A percentile compares a stretch with the other conserved stretches of the same genome.
Evolutionary conservation across 2,329 filamentous ascomycete species (phyloP).

Genomic region (Colletotrichum orchidophilum): DNA sequence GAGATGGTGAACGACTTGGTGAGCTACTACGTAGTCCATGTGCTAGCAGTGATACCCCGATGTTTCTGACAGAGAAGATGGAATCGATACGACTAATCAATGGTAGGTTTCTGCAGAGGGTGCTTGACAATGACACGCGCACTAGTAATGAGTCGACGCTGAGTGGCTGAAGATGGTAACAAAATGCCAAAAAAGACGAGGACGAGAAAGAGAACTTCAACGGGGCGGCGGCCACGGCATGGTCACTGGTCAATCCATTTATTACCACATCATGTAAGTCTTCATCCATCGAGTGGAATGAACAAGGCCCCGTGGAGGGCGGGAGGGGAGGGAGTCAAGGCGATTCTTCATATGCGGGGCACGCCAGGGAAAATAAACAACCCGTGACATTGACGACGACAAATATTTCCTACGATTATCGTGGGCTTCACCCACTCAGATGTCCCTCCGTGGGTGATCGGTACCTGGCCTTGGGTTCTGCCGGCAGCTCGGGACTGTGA

Average conservation of each 20-base stretch:
- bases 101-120: neutral
- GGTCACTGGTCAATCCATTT: neutral
- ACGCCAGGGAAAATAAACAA: neutral
- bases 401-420: neutral
- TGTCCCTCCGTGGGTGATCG: neutral
- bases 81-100: neutral
- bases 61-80: neutral
- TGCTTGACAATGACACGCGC: conserved; percentile 19
- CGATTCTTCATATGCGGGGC: neutral
- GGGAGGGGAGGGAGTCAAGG: neutral
- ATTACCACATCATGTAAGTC: neutral
- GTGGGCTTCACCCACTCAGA: neutral
- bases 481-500: conserved; percentile 2
- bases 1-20: neutral
- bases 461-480: conserved; percentile 1
- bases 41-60: neutral
- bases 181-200: neutral
- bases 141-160: conserved; percentile 28
- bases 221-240: neutral
- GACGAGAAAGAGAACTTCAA: conserved; percentile 13
- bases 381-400: neutral
- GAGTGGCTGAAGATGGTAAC: conserved; percentile 15
- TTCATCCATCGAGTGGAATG: neutral
- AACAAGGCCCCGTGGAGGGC: neutral
- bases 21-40: neutral